Evolutionary conservation across 768 basidiomycete species (phyloP), one percentile per base, ranked within the genome.

Genomic region (Leccinum ochraceum): DNA sequence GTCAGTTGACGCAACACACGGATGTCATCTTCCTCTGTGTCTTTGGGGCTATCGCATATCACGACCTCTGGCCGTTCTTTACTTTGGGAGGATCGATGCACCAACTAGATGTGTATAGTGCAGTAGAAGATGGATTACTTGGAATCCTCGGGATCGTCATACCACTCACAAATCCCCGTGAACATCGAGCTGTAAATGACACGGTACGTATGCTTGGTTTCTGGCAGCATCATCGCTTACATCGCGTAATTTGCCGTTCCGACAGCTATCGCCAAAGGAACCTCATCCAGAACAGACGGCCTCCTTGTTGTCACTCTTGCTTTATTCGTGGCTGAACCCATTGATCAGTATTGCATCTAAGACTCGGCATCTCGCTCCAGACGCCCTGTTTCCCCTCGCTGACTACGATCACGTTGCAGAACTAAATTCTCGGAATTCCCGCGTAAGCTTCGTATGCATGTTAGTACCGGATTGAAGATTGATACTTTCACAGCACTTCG

Each of bases 321-420:
- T 78, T 6, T 88, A 79, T 66, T 73, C 77, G 17, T 90, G 80
- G 73, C 73, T 88, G 62, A 82, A 88, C 62, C 75, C 77, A 4
- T 68, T 82, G 42, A 74, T 87, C 26, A 74, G 75, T 49, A 59
- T 71, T 3, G 83, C 79, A 1, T 76, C 77, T 61, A 69, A 74
- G 16, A 67, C 78, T 20, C 63, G 75, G 5, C 82, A 82, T 66
- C 67, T 86, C 2, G 66, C 79, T 1, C 69, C 73, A 42, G 78
- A 79, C 0, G 65, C 74, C 49, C 62, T 82, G 1, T 83, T 83
- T n/a, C 76, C 78, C 2, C 67, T 86, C 22, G 79, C 83, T 1
- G 85, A 86, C 63, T 79, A 79, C 50, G 77, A 79, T 59, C 67
- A 64, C 16, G 71, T 74, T 5, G 73, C 64, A 56, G 63, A 71